Base-by-base conservation (phyloP, 176 grass and related monocot genomes). In the Lolium rigidum region DNA sequence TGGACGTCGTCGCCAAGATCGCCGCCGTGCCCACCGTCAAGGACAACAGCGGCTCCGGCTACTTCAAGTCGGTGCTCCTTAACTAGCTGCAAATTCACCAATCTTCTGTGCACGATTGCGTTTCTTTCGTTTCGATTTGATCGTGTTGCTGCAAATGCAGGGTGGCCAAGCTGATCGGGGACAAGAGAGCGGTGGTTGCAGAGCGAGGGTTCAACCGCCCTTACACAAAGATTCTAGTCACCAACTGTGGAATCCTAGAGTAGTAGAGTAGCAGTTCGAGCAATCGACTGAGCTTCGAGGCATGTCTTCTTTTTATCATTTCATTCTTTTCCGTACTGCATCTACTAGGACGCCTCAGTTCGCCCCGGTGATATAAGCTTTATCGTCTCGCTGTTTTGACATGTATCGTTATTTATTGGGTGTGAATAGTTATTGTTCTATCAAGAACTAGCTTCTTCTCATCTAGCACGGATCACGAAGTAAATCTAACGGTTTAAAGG, bases 111-210 rank as follows among this genome's bases (percentile, higher is more conserved):
- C 13, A 17, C 7, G 75, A 57, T 13, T 38, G 17, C 28, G 18
- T 72, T 46, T 76, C 12, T 78, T 28, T 18, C 38, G 8, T 38
- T 17, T 1, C 6, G 5, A 25, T 48, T 9, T 85, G 60, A 25
- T 35, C 54, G 16, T 85, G 51, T 9, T 44, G 10, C 13, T 15
- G 26, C 31, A 41, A 22, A 17, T 78, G 78, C 90, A 98, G 93
- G 54, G 95, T 95, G 86, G 95, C 93, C 20, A 98, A 98, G 89
- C 72, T 98, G 79, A 98, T 98, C 5, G 95, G 95, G 10, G 95
- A 98, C 86, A 98, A 95, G 89, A 92, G 95, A 76, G 95, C 95
- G 3, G 93, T 95, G 3, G 95, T 98, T 48, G 95, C 93, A 11
- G 95, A 95, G 78, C 79, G 93, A 90, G 95, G 95, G 16, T 95